Conservation (phyloP, 176 grass and related monocot genomes). For the Phoenix roebelenii region DNA sequence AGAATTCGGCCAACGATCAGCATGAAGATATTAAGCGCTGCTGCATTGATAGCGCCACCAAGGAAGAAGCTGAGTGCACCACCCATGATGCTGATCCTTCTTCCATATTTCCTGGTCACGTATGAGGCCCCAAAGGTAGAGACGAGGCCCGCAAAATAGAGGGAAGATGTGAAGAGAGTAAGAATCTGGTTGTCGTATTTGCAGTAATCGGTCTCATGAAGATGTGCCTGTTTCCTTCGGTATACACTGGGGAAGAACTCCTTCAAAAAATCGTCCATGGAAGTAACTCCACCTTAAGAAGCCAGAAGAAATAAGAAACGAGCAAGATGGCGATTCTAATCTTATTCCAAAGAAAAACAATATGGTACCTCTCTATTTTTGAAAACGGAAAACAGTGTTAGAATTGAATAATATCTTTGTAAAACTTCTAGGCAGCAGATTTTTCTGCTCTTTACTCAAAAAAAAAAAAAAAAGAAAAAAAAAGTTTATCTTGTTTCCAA, state of each 20-base stretch:
- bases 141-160: conserved; percentile 87
- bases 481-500: too few relatives aligned
- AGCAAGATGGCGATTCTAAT: too few relatives aligned
- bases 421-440: too few relatives aligned
- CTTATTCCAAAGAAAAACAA: too few relatives aligned
- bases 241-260: conserved; percentile 81
- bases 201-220: conserved; percentile 92
- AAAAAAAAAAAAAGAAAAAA: too few relatives aligned
- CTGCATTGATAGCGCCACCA: conserved; percentile 71
- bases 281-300: conserved; percentile 67
- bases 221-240: conserved; percentile 50
- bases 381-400: too few relatives aligned
- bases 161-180: conserved; percentile 89
- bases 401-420: too few relatives aligned
- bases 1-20: conserved; percentile 81
- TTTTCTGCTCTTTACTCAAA: too few relatives aligned
- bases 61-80: conserved; percentile 86
- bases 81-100: conserved; percentile 73
- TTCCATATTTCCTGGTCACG: conserved; percentile 52
- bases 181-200: conserved; percentile 93
- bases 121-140: conserved; percentile 85
- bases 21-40: conserved; percentile 57
- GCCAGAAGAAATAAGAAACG: too few relatives aligned
- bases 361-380: too few relatives aligned
- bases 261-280: conserved; percentile 87